Conservation (phyloP, 2,329 filamentous ascomycete species). For the Trichoderma koningii region DNA sequence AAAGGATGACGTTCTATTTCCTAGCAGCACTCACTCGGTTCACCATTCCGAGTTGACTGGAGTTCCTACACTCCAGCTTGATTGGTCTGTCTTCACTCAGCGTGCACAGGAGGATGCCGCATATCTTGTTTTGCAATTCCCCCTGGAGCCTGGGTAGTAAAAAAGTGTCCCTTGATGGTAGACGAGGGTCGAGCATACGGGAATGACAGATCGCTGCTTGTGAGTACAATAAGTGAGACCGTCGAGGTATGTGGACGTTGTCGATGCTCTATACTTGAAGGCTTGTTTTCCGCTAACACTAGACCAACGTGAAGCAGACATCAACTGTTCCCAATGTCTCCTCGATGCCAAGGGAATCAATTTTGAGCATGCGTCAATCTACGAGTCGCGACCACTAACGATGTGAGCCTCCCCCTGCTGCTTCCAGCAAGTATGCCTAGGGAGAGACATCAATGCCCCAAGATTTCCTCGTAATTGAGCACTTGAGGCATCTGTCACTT, state of each 20-base stretch:
- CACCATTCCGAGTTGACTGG: not conserved
- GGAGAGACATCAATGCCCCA: too few relatives aligned
- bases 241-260: not conserved
- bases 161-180: not conserved
- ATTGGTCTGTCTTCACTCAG: not conserved
- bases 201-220: too few relatives aligned
- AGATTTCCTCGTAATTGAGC: too few relatives aligned
- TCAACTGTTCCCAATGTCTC: not conserved
- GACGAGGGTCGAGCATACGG: not conserved
- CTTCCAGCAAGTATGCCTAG: conserved; percentile 30
- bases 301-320: not conserved
- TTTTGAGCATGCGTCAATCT: conserved; percentile 8
- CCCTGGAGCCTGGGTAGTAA: not conserved
- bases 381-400: conserved; percentile 29
- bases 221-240: not conserved
- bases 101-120: not conserved
- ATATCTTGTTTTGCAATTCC: not conserved
- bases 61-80: not conserved
- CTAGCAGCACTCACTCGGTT: not conserved
- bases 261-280: not conserved
- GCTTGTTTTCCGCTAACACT: not conserved
- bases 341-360: conserved; percentile 19
- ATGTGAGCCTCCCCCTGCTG: too few relatives aligned
- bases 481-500: too few relatives aligned
- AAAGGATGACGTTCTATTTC: too few relatives aligned